A percentile compares a stretch with the other conserved stretches of the same genome.
Conservation (phyloP, 2,329 filamentous ascomycete species). For the Alternaria postmessia region DNA sequence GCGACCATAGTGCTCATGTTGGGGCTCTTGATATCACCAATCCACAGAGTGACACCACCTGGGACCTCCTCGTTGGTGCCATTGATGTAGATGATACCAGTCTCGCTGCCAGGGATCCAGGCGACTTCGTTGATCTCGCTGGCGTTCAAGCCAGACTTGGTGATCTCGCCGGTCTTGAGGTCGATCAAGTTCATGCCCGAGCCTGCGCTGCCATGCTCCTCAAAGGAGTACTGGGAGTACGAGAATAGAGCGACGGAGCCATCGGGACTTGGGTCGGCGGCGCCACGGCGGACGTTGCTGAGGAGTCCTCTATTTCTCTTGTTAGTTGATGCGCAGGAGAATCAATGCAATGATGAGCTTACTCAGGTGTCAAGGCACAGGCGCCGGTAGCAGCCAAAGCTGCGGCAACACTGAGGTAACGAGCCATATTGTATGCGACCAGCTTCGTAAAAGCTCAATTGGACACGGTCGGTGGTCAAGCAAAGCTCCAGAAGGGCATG, state of each 20-base stretch:
- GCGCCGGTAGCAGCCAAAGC: slow-evolving; percentile 46
- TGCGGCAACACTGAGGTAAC: slow-evolving; percentile 42
- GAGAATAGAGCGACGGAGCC: slow-evolving; percentile 72
- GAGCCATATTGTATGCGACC: slow-evolving; percentile 45
- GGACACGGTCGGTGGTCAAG: slow-evolving; percentile 33
- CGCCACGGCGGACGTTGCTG: slow-evolving; percentile 75
- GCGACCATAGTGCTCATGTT: slow-evolving; percentile 44
- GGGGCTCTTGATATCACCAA: slow-evolving; percentile 43
- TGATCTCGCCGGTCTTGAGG: slow-evolving; percentile 44
- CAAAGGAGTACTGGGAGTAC: slow-evolving; percentile 80
- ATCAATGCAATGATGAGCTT: slow-evolving; percentile 14
- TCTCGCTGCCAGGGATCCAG: slow-evolving; percentile 47
- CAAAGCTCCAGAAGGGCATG: slow-evolving; percentile 21
- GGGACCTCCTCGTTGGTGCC: slow-evolving; percentile 66
- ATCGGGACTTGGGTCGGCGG: slow-evolving; percentile 71
- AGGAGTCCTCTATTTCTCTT: slow-evolving; percentile 58
- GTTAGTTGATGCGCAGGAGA: background rate
- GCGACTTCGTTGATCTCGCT: slow-evolving; percentile 46
- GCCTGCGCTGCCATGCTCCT: slow-evolving; percentile 69
- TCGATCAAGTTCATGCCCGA: slow-evolving; percentile 56
- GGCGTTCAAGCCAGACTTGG: slow-evolving; percentile 39
- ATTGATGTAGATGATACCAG: slow-evolving; percentile 69
- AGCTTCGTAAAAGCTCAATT: slow-evolving; percentile 39
- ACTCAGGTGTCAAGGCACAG: slow-evolving; percentile 48
- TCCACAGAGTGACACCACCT: slow-evolving; percentile 49